A percentile compares a stretch with the other conserved stretches of the same genome.
These are phyloP conservation scores for Blastobotrys petasosporus DNA, from an alignment of 1,139 yeast species.

Conservation along the genomic window DNA sequence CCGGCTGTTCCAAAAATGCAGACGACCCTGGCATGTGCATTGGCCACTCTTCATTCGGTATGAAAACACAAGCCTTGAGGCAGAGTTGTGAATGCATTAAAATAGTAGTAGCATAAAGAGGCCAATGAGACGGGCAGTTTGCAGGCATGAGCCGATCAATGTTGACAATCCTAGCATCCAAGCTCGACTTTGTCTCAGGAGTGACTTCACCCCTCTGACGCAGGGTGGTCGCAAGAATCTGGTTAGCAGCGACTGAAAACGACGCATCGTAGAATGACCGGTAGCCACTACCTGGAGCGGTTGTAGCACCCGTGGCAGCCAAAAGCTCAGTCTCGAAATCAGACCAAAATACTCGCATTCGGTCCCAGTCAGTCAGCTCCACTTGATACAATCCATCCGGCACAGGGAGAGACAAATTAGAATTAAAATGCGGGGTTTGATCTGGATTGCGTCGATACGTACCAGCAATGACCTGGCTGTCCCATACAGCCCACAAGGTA, in stretches of 20 bases:
- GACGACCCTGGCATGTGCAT: not conserved
- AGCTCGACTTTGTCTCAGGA: not conserved
- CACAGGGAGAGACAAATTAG: conserved; percentile 19
- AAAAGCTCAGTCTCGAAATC: conserved; percentile 19
- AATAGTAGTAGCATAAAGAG: conserved; percentile 3
- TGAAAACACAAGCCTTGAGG: conserved; percentile 4
- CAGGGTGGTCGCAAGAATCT: conserved; percentile 2
- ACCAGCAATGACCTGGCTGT: conserved; percentile 6
- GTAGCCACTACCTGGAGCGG: conserved; percentile 1
- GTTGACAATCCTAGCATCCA: conserved; percentile 1
- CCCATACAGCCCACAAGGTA: conserved; percentile 22
- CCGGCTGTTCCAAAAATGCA: not conserved
- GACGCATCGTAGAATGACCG: conserved; percentile 8
- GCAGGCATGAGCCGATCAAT: conserved; percentile 3
- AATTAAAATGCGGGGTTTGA: conserved; percentile 17
- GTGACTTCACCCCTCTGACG: not conserved
- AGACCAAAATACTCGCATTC: conserved; percentile 16
- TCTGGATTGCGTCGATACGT: not conserved
- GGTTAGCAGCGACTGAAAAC: conserved; percentile 6
- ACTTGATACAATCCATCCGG: conserved; percentile 15
- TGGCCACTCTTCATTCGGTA: not conserved
- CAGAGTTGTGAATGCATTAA: conserved; percentile 2
- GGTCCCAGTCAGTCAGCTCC: conserved; percentile 18
- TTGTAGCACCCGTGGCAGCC: not conserved
- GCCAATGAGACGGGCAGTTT: not conserved